phyloP scores from a whole-genome alignment of 345 rosid genomes.

The Cardamine resedifolia region DNA sequence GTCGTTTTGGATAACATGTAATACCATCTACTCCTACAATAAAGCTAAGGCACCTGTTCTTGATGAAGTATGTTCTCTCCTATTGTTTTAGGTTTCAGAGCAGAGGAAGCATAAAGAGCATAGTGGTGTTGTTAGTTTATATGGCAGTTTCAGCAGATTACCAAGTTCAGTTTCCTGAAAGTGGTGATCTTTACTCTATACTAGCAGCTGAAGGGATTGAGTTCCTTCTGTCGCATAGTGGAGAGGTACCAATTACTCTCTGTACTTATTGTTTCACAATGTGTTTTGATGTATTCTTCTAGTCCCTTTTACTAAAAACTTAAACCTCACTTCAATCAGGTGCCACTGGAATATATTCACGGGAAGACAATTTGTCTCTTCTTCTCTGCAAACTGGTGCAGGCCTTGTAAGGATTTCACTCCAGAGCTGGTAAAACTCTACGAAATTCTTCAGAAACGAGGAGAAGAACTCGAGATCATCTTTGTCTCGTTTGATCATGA shows the following conservation, averaged over 20 bases:
- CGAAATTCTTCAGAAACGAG: slow-evolving; percentile 42
- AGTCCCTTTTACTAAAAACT: background rate
- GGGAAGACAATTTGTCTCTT: slow-evolving; percentile 60
- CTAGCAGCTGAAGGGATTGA: slow-evolving; percentile 59
- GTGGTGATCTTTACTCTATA: slow-evolving; percentile 39
- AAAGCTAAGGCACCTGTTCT: slow-evolving; percentile 7
- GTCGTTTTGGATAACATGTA: background rate
- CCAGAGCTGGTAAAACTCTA: slow-evolving; percentile 67
- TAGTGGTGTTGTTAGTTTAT: slow-evolving; percentile 19
- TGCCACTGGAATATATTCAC: slow-evolving; percentile 53
- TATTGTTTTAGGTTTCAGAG: slow-evolving; percentile 13
- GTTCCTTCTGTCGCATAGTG: slow-evolving; percentile 54
- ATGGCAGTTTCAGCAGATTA: slow-evolving; percentile 44
- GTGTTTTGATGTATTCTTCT: background rate
- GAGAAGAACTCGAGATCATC: slow-evolving; percentile 60
- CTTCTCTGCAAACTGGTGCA: slow-evolving; percentile 90
- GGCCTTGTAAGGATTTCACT: slow-evolving; percentile 65
- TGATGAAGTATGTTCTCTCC: slow-evolving; percentile 11
- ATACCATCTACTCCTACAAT: background rate
- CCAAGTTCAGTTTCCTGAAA: slow-evolving; percentile 29
- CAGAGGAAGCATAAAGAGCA: slow-evolving; percentile 5
- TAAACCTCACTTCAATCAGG: slow-evolving; percentile 41
- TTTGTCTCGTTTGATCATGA: slow-evolving; percentile 73
- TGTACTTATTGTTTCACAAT: background rate
- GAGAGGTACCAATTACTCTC: slow-evolving; percentile 41